These are phyloP conservation scores for Sarocladium oryzae DNA, from an alignment of 2,329 filamentous ascomycete species.

Conservation along the genomic window DNA sequence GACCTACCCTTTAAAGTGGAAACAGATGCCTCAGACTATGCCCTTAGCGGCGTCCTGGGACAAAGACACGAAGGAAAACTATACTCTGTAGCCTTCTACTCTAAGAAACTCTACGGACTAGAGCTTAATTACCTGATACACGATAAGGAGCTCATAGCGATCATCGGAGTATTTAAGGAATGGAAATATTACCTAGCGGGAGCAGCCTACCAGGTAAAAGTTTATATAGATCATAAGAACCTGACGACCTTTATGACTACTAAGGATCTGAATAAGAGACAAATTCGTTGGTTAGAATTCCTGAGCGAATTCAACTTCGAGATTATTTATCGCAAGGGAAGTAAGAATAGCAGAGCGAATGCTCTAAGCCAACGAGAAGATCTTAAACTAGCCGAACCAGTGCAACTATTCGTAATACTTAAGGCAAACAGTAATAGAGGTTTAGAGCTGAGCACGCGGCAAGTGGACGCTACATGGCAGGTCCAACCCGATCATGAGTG, in stretches of 20 bases:
- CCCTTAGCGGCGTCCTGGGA: conserved; percentile 1
- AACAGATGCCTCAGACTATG: conserved; percentile 5
- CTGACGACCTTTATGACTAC: conserved; percentile 6
- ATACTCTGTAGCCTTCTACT: not conserved
- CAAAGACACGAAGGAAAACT: not conserved
- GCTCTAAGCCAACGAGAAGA: not conserved
- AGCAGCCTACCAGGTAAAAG: conserved; percentile 11
- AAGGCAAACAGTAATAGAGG: not conserved
- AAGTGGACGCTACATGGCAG: not conserved
- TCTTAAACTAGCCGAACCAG: not conserved
- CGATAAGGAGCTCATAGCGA: conserved; percentile 10
- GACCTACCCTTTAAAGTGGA: conserved; percentile 6
- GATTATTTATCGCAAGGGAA: conserved; percentile 14
- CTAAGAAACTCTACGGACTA: not conserved
- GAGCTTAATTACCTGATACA: conserved; percentile 8
- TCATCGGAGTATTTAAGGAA: conserved; percentile 10
- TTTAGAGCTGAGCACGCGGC: not conserved
- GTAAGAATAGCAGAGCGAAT: conserved; percentile 11
- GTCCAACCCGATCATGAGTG: conserved; percentile 1
- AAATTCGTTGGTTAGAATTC: conserved; percentile 14
- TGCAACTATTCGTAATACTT: not conserved
- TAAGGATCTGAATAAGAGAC: conserved; percentile 12
- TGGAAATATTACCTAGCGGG: conserved; percentile 17
- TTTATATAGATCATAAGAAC: conserved; percentile 12
- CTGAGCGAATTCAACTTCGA: conserved; percentile 12